These are phyloP conservation scores for Lipomyces yamanashiensis DNA, from an alignment of 805 yeast genomes.

Conservation along the genomic window DNA sequence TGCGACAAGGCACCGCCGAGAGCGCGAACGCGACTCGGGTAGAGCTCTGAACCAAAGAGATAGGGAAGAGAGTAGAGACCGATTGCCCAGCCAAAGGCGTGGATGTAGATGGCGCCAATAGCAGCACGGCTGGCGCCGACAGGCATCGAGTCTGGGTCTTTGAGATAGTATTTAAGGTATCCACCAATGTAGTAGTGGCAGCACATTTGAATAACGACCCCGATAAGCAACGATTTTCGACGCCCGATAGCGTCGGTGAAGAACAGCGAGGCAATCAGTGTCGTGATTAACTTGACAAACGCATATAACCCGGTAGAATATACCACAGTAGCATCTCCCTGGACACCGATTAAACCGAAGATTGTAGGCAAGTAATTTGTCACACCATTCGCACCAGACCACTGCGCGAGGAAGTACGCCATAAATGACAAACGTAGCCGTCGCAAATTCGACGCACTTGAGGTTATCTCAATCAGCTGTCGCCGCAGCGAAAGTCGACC, in stretches of 20 bases:
- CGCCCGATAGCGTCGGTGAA: slow-evolving; percentile 22
- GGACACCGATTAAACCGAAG: slow-evolving; percentile 19
- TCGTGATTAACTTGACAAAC: slow-evolving; percentile 13
- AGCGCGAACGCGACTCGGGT: slow-evolving; percentile 22
- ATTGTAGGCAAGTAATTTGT: slow-evolving; percentile 26
- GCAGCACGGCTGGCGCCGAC: slow-evolving; percentile 23
- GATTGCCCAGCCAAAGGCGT: slow-evolving; percentile 23
- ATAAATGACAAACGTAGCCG: slow-evolving; percentile 15
- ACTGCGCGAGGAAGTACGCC: slow-evolving; percentile 26
- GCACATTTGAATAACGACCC: slow-evolving; percentile 14
- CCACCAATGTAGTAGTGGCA: slow-evolving; percentile 22
- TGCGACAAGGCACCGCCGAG: slow-evolving; percentile 13
- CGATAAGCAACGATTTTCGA: slow-evolving; percentile 11
- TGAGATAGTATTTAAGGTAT: slow-evolving; percentile 11
- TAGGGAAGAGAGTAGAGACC: slow-evolving; percentile 23
- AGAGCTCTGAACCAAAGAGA: slow-evolving; percentile 24
- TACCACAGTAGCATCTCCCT: slow-evolving; percentile 3
- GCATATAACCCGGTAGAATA: slow-evolving; percentile 25
- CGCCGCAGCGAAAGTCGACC: slow-evolving; percentile 4
- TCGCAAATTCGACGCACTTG: slow-evolving; percentile 10
- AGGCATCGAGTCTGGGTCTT: slow-evolving; percentile 2
- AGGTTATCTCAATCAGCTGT: slow-evolving; percentile 9
- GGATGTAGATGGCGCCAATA: slow-evolving; percentile 22
- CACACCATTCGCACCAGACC: slow-evolving; percentile 27
- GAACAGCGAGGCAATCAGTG: slow-evolving; percentile 20